These are phyloP conservation scores for Phytophthora agathidicida DNA, from an alignment of 352 stramenopile genomes.

Conservation along the genomic window DNA sequence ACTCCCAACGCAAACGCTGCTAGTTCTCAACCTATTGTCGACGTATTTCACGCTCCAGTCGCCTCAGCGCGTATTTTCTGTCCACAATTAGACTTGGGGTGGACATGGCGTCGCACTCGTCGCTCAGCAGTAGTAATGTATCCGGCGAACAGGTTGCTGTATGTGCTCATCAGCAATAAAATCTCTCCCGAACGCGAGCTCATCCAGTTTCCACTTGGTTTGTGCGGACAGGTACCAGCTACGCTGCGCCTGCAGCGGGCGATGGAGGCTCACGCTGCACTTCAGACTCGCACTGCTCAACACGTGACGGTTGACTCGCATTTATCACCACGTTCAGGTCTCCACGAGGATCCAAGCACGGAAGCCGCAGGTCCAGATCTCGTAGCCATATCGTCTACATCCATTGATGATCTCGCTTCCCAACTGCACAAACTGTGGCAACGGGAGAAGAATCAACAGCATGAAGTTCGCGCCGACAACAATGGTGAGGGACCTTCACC, in stretches of 20 bases:
- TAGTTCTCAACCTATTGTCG: no score
- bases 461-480: background rate
- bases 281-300: conserved; percentile 11
- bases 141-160: conserved; percentile 8
- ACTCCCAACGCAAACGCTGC: no score
- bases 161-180: background rate
- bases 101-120: conserved; percentile 27
- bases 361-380: background rate
- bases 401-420: conserved; percentile 29
- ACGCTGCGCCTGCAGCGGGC: conserved; percentile 39
- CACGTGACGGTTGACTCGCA: background rate
- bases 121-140: conserved; percentile 10
- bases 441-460: conserved; percentile 10
- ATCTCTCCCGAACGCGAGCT: background rate
- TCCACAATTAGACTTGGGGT: conserved; percentile 81
- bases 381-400: background rate
- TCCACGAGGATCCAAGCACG: background rate
- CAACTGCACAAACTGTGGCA: conserved; percentile 37
- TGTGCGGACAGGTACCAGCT: conserved; percentile 22
- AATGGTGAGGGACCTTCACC: background rate
- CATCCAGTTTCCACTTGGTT: background rate
- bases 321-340: background rate
- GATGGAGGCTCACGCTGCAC: conserved; percentile 32
- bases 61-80: conserved; percentile 63
- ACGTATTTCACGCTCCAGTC: conserved; percentile 82